Conservation (phyloP, 345 rosid genomes). For the Corchorus capsularis region DNA sequence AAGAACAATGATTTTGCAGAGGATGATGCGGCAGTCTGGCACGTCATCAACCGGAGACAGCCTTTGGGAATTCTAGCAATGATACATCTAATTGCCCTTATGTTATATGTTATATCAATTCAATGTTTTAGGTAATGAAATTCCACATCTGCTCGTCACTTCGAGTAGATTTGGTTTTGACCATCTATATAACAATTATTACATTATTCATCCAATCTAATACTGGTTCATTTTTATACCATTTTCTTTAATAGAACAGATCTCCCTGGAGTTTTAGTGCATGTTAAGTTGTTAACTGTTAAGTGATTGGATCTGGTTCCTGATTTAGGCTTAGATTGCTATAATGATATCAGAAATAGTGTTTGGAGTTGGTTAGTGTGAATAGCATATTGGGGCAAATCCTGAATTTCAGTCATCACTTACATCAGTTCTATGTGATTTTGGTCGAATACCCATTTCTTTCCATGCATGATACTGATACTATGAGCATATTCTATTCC, state of each 20-base stretch:
- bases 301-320: background rate
- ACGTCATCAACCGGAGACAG: constrained; percentile 32
- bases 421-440: too few species aligned
- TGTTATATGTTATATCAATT: background rate
- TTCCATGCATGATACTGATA: background rate
- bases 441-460: too few species aligned
- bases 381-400: background rate
- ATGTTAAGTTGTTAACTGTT: background rate
- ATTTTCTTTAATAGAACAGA: background rate
- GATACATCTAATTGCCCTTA: background rate
- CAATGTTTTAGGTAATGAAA: constrained; percentile 6
- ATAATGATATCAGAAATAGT: background rate
- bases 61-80: constrained; percentile 24
- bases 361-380: background rate
- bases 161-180: background rate
- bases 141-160: background rate
- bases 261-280: background rate
- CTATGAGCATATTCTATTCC: too few species aligned
- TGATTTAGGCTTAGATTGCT: background rate
- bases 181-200: background rate
- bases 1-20: constrained; percentile 67
- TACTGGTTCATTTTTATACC: background rate
- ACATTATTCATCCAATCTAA: background rate
- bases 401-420: background rate
- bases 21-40: constrained; percentile 51